Base-by-base conservation (phyloP, 2,329 filamentous ascomycete species). In the Xylariaceae sp. region DNA sequence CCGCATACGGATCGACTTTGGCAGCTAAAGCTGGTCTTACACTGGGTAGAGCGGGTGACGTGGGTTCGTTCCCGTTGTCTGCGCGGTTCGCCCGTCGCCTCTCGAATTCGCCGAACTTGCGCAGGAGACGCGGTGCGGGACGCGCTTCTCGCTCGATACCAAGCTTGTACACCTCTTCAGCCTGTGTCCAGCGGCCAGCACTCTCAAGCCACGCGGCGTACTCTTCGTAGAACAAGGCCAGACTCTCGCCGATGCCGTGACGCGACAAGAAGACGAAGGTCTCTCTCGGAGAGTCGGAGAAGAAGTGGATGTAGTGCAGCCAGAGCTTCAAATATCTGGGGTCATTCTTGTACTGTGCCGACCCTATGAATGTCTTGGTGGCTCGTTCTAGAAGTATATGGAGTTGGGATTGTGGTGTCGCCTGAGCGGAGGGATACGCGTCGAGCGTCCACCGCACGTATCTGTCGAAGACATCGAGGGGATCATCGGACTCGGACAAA, bases 401-500 rank as follows among this genome's bases (percentile, higher is more conserved):
- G 11, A 99, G 84, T 69, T 94, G 90, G n/a, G 93, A 96, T 70
- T 95, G 86, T 1, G 90, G 83, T 35, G 92, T 96, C 56, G 92
- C 91, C 77, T 97, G 92, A 23, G 93, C 90, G 0, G 92, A 93
- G 1, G 94, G 93, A 73, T 97, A 99, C 56, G 93, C 89, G 74
- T 97, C 90, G 34, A 97, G 79, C 1, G 92, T 96, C 94, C 94
- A 99, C 75, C 91, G 91, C 59, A 97, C 90, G 72, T 99, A 99
- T 72, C 94, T 88, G 73, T 97, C 93, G 77, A 91, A 99, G 62
- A 97, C 84, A 69, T 97, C 94, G 52, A 99, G 85, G 1, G 94
- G 94, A 70, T 99, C 94, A 72, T 99, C 94, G 0, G 90, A 90
- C 72, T 99, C 94, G 64, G 85, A 83, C 54, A 95, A 87, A 52